These are phyloP conservation scores for Tulasnella sp. DNA, from an alignment of 768 basidiomycete species.

Conservation along the genomic window DNA sequence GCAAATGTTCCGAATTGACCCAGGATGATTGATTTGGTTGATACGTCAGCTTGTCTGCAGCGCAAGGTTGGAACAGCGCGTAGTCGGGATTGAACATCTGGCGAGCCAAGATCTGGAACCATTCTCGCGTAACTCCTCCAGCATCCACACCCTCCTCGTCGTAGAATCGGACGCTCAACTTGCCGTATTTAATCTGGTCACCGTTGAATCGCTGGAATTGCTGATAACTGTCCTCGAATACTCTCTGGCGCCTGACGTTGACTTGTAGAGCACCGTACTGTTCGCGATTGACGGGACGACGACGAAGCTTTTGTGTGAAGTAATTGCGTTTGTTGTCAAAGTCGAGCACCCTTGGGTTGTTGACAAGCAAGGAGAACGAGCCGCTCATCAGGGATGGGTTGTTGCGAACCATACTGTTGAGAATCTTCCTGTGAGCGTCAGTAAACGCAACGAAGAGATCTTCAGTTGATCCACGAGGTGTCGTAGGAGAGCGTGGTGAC, in stretches of 20 bases:
- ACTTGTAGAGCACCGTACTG: constrained; percentile 74
- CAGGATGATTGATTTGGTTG: constrained; percentile 90
- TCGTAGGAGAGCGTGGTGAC: constrained; percentile 35
- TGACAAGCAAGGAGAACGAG: constrained; percentile 89
- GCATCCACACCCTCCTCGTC: constrained; percentile 98
- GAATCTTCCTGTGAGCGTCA: constrained; percentile 80
- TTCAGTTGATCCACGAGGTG: constrained; percentile 42
- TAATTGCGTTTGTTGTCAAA: constrained; percentile 99
- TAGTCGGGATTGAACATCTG: constrained; percentile 99
- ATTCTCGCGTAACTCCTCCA: constrained; percentile 94
- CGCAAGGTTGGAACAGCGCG: constrained; percentile 95
- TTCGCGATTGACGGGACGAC: constrained; percentile 64
- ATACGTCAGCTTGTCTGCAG: constrained; percentile 87
- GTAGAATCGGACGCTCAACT: constrained; percentile 90
- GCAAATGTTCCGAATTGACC: constrained; percentile 90
- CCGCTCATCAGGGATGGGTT: constrained; percentile 97
- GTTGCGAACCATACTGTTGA: constrained; percentile 96
- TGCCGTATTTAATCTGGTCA: constrained; percentile 96
- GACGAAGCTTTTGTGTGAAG: constrained; percentile 84
- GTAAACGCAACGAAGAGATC: constrained; percentile 91
- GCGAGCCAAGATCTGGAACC: constrained; percentile 95
- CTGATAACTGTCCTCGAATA: constrained; percentile 97
- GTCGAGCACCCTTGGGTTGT: constrained; percentile 92
- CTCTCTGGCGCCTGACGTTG: constrained; percentile 77
- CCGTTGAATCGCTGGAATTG: constrained; percentile 79